A percentile compares a stretch with the other conserved stretches of the same genome.
These are phyloP conservation scores for Sporobolomyces roseus DNA, from an alignment of 768 basidiomycete genomes.

Conservation along the genomic window DNA sequence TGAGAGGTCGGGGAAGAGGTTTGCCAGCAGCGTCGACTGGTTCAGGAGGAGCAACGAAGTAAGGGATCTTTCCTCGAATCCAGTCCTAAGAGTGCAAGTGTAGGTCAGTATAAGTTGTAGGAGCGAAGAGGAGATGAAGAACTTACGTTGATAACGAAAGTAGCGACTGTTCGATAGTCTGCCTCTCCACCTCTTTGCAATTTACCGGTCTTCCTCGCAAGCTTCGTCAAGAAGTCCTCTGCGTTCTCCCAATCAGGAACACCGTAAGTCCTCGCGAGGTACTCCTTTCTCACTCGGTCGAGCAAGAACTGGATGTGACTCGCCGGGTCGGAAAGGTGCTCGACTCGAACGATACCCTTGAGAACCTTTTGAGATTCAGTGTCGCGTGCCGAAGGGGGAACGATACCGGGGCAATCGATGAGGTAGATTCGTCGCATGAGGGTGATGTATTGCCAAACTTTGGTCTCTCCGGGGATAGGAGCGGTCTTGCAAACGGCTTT, in stretches of 20 bases:
- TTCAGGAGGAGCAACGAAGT: constrained; percentile 88
- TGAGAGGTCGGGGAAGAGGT: constrained; percentile 39
- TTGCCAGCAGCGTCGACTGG: constrained; percentile 56
- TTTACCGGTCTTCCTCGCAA: constrained; percentile 87
- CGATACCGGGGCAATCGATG: constrained; percentile 98
- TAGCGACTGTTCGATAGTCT: constrained; percentile 83
- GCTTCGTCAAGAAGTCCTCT: constrained; percentile 72
- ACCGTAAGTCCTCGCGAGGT: constrained; percentile 75
- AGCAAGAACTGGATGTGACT: constrained; percentile 87
- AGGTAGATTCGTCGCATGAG: constrained; percentile 93
- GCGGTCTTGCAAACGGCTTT: constrained; percentile 96
- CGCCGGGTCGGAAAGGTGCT: constrained; percentile 84
- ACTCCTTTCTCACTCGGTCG: constrained; percentile 84
- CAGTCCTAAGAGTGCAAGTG: constrained; percentile 78
- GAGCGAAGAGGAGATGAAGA: not conserved
- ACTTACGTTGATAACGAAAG: constrained; percentile 75
- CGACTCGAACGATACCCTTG: constrained; percentile 94
- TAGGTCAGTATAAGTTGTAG: constrained; percentile 80
- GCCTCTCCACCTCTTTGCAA: constrained; percentile 92
- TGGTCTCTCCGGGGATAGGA: constrained; percentile 96
- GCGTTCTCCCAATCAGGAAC: constrained; percentile 61
- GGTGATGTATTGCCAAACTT: constrained; percentile 99
- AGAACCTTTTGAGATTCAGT: constrained; percentile 85
- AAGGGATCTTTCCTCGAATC: constrained; percentile 95
- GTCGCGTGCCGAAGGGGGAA: constrained; percentile 87